Base-by-base conservation (phyloP, 2,329 filamentous ascomycete species). In the Fusarium tanahbumbuense region DNA sequence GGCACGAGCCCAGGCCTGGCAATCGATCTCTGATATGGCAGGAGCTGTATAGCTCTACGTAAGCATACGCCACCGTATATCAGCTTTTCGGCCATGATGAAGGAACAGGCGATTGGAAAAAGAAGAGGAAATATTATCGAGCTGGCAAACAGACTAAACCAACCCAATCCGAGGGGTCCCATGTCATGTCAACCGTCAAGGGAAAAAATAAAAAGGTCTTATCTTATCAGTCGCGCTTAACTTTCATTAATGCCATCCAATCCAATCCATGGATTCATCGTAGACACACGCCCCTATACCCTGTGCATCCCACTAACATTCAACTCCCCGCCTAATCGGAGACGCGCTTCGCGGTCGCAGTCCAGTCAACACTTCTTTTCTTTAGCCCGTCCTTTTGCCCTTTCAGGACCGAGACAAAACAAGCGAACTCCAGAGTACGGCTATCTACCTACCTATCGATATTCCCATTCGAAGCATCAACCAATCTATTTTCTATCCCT, bases 41-140 rank as follows among this genome's bases (percentile, higher is more conserved):
- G 11, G 30, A 61, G 32, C 22, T 73, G 74, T 7, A 75, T 46
- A 11, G 75, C 68, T 56, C 73, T 75, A 42, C 73, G 72, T 41
- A 80, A 53, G 52, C 75, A 79, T 50, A 61, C 69, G 40, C 73
- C 56, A 56, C 76, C 76, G 23, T 71, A 52, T 49, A 78, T 46
- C n/a, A 78, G 66, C 48, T 71, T 74, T 18, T 72, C 63, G 22
- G 73, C 68, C 78, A 79, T 56, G 10, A 16, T 78, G 34, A 13
- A 28, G 40, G 54, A 42, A 32, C 20, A 37, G 28, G 18, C 20
- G 27, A 47, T 28, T 37, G 30, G 20, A 25, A 46, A 41, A 45
- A 41, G n/a, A 58, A n/a, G 34, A 37, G 34, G 34, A 37, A 10
- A 18, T 37, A 37, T n/a, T 37, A 37, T 37, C 34, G 34, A 37